Evolutionary conservation across 805 yeast genomes (phyloP).

Genomic region (Debaryomyces castellii): DNA sequence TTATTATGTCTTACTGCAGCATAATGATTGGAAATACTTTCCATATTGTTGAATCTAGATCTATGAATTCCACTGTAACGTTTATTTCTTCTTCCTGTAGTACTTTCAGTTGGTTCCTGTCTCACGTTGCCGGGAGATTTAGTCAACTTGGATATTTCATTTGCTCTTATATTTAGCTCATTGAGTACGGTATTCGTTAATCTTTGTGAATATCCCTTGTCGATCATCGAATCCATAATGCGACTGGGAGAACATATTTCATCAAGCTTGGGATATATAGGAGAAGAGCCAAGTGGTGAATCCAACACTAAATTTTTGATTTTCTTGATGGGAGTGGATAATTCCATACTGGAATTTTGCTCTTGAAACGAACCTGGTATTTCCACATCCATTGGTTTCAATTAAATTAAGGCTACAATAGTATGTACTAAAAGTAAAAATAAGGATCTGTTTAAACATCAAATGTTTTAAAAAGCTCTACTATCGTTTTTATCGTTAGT

Average conservation of each 20-base stretch:
- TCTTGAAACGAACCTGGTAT: conserved; percentile 8
- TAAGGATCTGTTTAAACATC: background rate
- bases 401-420: background rate
- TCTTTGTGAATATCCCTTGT: conserved; percentile 47
- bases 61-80: conserved; percentile 34
- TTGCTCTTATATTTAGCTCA: conserved; percentile 45
- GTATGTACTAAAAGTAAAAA: background rate
- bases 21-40: conserved; percentile 48
- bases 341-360: conserved; percentile 6
- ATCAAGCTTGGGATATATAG: conserved; percentile 8
- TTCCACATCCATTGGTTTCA: conserved; percentile 10
- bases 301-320: conserved; percentile 30
- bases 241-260: conserved; percentile 6
- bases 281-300: conserved; percentile 24
- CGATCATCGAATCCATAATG: conserved; percentile 29
- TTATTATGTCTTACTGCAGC: conserved; percentile 30
- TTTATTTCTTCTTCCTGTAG: conserved; percentile 16
- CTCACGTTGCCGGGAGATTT: conserved; percentile 13
- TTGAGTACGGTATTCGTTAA: conserved; percentile 45
- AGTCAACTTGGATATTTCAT: conserved; percentile 27
- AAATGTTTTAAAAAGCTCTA: background rate
- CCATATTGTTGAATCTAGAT: conserved; percentile 43
- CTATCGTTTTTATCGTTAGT: background rate
- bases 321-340: conserved; percentile 42
- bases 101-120: conserved; percentile 10